Evolutionary conservation across 257 asterid species (phyloP).

Genomic region (Jacaranda copaia): DNA sequence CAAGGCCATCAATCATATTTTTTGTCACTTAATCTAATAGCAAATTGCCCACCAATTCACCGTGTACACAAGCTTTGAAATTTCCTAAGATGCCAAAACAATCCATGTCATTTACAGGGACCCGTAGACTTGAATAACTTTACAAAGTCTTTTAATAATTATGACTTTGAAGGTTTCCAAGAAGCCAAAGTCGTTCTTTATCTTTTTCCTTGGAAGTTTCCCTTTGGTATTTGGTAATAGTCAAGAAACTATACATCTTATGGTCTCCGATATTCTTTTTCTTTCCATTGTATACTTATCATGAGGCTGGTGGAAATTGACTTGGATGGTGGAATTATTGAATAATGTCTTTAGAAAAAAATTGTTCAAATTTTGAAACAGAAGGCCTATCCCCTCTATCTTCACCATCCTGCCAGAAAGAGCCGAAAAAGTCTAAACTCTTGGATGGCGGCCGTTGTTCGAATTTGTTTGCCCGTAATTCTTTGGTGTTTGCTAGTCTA

Average conservation of each 20-base stretch:
- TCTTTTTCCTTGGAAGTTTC: not conserved
- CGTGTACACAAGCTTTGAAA: not conserved
- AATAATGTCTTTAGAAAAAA: not conserved
- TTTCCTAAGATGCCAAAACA: not conserved
- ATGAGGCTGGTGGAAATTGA: slow-evolving; percentile 9
- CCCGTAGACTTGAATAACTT: not conserved
- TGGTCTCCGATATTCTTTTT: not conserved
- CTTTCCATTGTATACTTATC: not conserved
- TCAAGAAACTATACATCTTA: not conserved
- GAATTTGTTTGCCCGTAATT: not conserved
- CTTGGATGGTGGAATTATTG: slow-evolving; percentile 11
- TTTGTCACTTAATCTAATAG: not conserved
- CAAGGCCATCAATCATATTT: not conserved
- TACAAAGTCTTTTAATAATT: not conserved
- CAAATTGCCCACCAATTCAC: not conserved
- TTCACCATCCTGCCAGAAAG: not conserved
- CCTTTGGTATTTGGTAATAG: not conserved
- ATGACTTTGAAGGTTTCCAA: not conserved
- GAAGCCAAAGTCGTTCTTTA: not conserved
- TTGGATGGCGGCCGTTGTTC: not conserved
- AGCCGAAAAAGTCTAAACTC: not conserved
- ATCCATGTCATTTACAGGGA: not conserved
- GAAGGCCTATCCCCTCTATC: not conserved
- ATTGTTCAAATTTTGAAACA: not conserved
- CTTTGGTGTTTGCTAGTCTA: slow-evolving; percentile 25